These are phyloP conservation scores for Hymenoscyphus fraxineus DNA, from an alignment of 2,329 filamentous ascomycete genomes.

Conservation along the genomic window DNA sequence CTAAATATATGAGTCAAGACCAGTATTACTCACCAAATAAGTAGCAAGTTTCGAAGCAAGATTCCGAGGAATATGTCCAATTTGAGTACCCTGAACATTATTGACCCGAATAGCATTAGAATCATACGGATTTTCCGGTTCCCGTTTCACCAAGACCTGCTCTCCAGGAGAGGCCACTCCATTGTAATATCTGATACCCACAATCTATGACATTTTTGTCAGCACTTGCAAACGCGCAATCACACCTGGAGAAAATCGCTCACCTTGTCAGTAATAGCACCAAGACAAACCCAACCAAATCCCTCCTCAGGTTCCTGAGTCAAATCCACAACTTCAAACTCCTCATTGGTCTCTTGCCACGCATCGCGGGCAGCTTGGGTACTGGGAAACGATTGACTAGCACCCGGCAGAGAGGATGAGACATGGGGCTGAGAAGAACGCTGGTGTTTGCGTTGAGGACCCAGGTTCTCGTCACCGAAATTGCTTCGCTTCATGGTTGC, in stretches of 20 bases:
- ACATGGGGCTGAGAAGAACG: constrained; percentile 15
- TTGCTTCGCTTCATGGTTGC: constrained; percentile 36
- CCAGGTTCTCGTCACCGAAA: constrained; percentile 31
- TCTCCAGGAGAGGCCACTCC: constrained; percentile 62
- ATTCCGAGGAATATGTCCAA: constrained; percentile 70
- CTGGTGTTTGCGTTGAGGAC: constrained; percentile 28
- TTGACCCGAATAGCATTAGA: constrained; percentile 72
- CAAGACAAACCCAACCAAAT: constrained; percentile 29
- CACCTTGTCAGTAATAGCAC: constrained; percentile 39
- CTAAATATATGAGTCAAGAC: too few species aligned
- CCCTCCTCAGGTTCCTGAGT: constrained; percentile 33
- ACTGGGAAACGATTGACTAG: constrained; percentile 18
- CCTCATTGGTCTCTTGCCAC: constrained; percentile 23
- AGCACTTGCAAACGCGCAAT: not conserved
- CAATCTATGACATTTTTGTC: constrained; percentile 34
- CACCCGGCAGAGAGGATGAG: constrained; percentile 23
- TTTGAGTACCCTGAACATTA: constrained; percentile 71
- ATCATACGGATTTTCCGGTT: constrained; percentile 68
- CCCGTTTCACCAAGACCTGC: constrained; percentile 58
- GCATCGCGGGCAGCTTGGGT: constrained; percentile 13
- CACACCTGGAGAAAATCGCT: not conserved
- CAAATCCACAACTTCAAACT: constrained; percentile 31
- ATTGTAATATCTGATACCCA: constrained; percentile 55
- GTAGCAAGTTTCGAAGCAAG: constrained; percentile 68
- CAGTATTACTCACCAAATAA: constrained; percentile 65